These are phyloP conservation scores for Grigorovia jiainica DNA, from an alignment of 805 yeast genomes.

Conservation along the genomic window DNA sequence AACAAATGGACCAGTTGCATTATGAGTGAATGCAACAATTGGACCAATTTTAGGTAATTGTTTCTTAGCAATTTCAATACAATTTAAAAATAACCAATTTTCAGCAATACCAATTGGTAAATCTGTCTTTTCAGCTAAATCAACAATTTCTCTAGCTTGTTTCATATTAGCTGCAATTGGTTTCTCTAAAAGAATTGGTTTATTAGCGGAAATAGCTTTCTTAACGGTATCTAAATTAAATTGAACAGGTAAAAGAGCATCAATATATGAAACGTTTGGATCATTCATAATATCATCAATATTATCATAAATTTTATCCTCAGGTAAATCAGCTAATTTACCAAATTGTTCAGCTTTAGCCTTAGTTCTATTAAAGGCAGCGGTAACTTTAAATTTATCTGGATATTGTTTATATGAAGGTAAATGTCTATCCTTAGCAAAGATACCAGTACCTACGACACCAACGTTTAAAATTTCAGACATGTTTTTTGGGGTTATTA, in stretches of 20 bases:
- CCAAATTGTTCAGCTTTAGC: conserved; percentile 80
- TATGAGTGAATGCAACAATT: conserved; percentile 57
- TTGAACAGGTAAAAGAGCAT: conserved; percentile 85
- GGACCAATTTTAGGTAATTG: conserved; percentile 66
- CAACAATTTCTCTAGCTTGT: conserved; percentile 75
- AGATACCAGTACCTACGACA: conserved; percentile 76
- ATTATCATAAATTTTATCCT: conserved; percentile 44
- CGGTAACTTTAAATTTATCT: conserved; percentile 45
- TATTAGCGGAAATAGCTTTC: conserved; percentile 60
- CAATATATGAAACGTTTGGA: conserved; percentile 63
- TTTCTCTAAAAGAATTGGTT: conserved; percentile 79
- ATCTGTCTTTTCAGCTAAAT: conserved; percentile 49
- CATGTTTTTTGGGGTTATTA: not conserved
- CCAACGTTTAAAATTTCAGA: conserved; percentile 42
- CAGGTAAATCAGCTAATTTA: conserved; percentile 41
- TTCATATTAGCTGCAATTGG: conserved; percentile 82
- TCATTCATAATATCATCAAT: conserved; percentile 60
- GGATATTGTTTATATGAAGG: conserved; percentile 55
- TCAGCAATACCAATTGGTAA: conserved; percentile 73
- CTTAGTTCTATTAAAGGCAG: conserved; percentile 77
- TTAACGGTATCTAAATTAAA: conserved; percentile 59
- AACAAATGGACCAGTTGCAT: conserved; percentile 65
- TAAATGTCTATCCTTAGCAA: conserved; percentile 75
- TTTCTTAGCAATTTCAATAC: conserved; percentile 45
- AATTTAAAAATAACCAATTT: conserved; percentile 70